Conservation (phyloP, 2,329 filamentous ascomycete genomes). For the Penicillium psychrosexuale region DNA sequence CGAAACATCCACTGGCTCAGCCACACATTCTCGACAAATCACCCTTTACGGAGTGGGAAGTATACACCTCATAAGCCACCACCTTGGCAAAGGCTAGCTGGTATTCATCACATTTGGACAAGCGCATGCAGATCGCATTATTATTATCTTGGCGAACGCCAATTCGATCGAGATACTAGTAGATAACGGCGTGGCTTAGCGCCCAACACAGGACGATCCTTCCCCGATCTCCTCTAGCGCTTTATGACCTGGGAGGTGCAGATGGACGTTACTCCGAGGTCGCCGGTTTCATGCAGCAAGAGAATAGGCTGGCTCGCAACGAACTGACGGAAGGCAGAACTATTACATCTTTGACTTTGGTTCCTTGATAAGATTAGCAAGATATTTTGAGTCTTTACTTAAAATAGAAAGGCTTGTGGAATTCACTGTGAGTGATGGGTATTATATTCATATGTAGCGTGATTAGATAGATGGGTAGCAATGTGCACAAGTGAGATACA, state of each 20-base stretch:
- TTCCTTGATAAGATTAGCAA: too few species aligned
- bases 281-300: not conserved
- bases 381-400: not conserved
- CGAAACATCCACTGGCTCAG: not conserved
- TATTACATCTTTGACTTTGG: too few species aligned
- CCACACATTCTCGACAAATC: not conserved
- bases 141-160: not conserved
- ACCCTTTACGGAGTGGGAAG: not conserved
- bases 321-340: not conserved
- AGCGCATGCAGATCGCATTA: not conserved
- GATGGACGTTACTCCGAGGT: too few species aligned
- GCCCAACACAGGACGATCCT: not conserved
- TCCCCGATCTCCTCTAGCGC: not conserved
- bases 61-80: not conserved
- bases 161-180: not conserved
- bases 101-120: not conserved
- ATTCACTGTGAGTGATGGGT: not conserved
- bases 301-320: not conserved
- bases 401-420: not conserved
- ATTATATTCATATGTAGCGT: constrained; percentile 3
- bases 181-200: not conserved
- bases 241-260: too few species aligned
- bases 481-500: not conserved
- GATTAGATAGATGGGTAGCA: constrained; percentile 2
- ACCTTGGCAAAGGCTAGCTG: not conserved